Base-by-base conservation (phyloP, 1,139 yeast species). In the Wickerhamomyces sp. region DNA sequence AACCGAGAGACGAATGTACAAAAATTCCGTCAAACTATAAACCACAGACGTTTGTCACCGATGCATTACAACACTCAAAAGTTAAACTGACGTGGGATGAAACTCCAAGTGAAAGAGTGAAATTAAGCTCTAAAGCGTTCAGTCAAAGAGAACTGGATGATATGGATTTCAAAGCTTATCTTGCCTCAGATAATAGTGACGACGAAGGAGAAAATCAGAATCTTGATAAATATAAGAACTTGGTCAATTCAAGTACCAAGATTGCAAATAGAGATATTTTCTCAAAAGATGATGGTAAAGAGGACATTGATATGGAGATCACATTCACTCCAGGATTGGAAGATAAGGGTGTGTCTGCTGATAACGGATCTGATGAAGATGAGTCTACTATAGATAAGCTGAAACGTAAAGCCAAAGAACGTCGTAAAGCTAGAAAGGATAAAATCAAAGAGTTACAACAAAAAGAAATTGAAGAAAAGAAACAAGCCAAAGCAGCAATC, bases 71-170 rank as follows among this genome's bases (percentile, higher is more conserved):
- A 58, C 96, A 88, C 59, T 88, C 96, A 13, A 89, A 88, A 56
- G 97, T 90, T 35, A 87, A 87, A 58, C 71, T 90, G 48, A 89
- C 97, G 0, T 90, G 97, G 97, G 99, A 94, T 62, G 97, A 92
- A 63, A 94, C 97, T 0, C 98, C 98, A 4, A 82, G 79, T 44
- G 97, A 89, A 55, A 76, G 98, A 59, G 63, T 79, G n/a, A 80
- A 85, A 42, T 63, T 90, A 40, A 78, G 96, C 1, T 74, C 85
- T 15, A 78, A 82, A 51, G 89, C 90, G 14, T 90, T 94, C 56
- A 79, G 89, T 36, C 95, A 87, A 57, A 81, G 84, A 59, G 98
- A 94, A 58, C 73, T 90, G 37, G 97, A 92, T 51, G 97, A 90
- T 37, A 88, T 90, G 94, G 98, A 94, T 60, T 84, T 90, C 66